Evolutionary conservation across 768 basidiomycete species (phyloP).

Genomic region (Boletus pseudo-olivaceus): DNA sequence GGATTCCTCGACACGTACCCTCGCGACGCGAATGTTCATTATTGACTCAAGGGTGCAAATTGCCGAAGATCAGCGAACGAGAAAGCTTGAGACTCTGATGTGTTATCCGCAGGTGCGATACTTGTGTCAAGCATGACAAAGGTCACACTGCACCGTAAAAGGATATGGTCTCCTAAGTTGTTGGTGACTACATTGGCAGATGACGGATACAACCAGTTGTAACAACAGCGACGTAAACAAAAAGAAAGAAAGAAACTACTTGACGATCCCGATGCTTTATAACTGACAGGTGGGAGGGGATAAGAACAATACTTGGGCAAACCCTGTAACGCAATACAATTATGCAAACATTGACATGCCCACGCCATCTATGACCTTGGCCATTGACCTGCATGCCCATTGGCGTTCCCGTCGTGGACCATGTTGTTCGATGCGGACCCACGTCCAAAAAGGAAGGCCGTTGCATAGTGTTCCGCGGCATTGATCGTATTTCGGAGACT

Average conservation of each 20-base stretch:
- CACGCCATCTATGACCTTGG: slow-evolving; percentile 20
- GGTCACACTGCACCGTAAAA: slow-evolving; percentile 9
- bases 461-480: slow-evolving; percentile 69
- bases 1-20: slow-evolving; percentile 15
- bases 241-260: slow-evolving; percentile 3
- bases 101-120: neutral
- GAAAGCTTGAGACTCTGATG: neutral
- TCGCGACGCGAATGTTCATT: slow-evolving; percentile 33
- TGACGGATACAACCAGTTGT: slow-evolving; percentile 22
- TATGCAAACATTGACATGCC: slow-evolving; percentile 1
- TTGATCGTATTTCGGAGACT: slow-evolving; percentile 65
- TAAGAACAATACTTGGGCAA: slow-evolving; percentile 5
- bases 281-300: neutral
- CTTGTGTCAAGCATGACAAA: neutral
- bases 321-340: slow-evolving; percentile 8
- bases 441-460: slow-evolving; percentile 60
- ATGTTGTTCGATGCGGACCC: slow-evolving; percentile 27
- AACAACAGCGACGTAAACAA: slow-evolving; percentile 23
- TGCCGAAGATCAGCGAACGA: neutral
- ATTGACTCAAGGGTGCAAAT: neutral
- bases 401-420: slow-evolving; percentile 21
- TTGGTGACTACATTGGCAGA: slow-evolving; percentile 19
- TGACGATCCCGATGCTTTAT: slow-evolving; percentile 13
- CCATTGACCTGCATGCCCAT: slow-evolving; percentile 24
- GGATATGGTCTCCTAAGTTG: neutral